Base-by-base conservation (phyloP, 1,284 basidiomycete genomes). In the Irpex sp. region DNA sequence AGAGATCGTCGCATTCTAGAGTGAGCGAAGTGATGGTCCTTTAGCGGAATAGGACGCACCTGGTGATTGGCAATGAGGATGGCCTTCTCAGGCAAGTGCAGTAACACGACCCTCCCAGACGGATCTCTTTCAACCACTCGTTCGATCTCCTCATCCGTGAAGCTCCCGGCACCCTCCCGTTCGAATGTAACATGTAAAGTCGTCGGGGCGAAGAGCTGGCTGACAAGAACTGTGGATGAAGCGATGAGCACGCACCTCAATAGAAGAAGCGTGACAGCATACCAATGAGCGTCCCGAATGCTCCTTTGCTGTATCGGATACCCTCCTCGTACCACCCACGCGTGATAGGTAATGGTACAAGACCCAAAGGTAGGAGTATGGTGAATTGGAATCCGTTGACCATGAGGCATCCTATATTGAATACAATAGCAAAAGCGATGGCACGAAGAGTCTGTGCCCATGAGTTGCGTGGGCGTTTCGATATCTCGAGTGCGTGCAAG, bases 11-110 rank as follows among this genome's bases (percentile, higher is more conserved):
- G n/a, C 38, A 37, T 19, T 15, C 38, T 5, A 36, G 48, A 7
- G 26, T 59, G 21, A 48, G 8, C 13, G 44, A 36, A 17, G 47
- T 60, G 64, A 52, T 59, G 55, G 19, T 38, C 15, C 13, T 17
- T 5, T 13, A 68, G 44, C 54, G 61, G 60, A 62, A 52, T 63
- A 54, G 49, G 21, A 68, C 81, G 56, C 66, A 91, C 91, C 80
- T 93, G 90, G 73, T 95, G 92, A 73, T 95, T 95, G 4, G 88
- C 85, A 70, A 92, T 90, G 66, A 94, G 76, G 51, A 95, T 88
- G 57, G 89, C 84, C 73, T 92, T 88, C 64, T 85, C 83, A 0
- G 94, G 94, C 9, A 97, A 76, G 62, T 88, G 83, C 61, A 98
- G 77, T 2, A 78, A 80, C 2, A 81, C 74, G 21, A 92, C 80